Evolutionary conservation across 2,329 filamentous ascomycete species (phyloP).

Genomic region (Ilyonectria robusta): DNA sequence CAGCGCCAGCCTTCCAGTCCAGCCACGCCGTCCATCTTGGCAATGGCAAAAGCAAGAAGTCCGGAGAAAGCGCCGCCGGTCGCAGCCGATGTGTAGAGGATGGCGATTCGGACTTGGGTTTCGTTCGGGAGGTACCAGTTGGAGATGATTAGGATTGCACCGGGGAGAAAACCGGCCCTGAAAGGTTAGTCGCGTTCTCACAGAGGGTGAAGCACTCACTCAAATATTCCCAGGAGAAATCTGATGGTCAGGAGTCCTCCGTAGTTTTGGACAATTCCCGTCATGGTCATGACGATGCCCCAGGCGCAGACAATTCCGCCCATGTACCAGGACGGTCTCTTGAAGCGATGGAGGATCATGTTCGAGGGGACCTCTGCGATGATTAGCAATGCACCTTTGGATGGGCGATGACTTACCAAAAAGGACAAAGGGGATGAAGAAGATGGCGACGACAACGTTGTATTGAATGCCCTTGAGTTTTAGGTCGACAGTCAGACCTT

Average conservation of each 20-base stretch:
- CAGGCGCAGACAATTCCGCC: slow-evolving; percentile 51
- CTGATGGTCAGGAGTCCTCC: slow-evolving; percentile 56
- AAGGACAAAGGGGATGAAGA: slow-evolving; percentile 66
- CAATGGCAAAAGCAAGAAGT: slow-evolving; percentile 60
- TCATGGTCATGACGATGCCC: slow-evolving; percentile 57
- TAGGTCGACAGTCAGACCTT: slow-evolving; percentile 50
- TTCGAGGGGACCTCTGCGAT: slow-evolving; percentile 53
- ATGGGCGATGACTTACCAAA: slow-evolving; percentile 12
- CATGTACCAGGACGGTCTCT: slow-evolving; percentile 59
- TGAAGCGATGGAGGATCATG: slow-evolving; percentile 54
- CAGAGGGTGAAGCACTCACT: slow-evolving; percentile 44
- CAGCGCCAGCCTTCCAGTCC: slow-evolving; percentile 63
- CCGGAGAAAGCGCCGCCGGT: slow-evolving; percentile 62
- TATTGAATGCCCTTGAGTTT: slow-evolving; percentile 69
- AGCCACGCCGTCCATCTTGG: slow-evolving; percentile 61
- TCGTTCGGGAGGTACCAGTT: slow-evolving; percentile 53
- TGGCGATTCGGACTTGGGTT: slow-evolving; percentile 48
- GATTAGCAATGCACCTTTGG: not conserved
- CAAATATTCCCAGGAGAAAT: slow-evolving; percentile 57
- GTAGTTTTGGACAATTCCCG: slow-evolving; percentile 56
- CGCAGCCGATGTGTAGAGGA: slow-evolving; percentile 55
- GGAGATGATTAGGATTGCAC: slow-evolving; percentile 51
- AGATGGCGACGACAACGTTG: slow-evolving; percentile 48
- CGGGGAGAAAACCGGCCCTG: slow-evolving; percentile 52
- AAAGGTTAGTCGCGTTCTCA: not conserved